These are phyloP conservation scores for Fraxinus cuspidata DNA, from an alignment of 257 asterid genomes.

Conservation along the genomic window DNA sequence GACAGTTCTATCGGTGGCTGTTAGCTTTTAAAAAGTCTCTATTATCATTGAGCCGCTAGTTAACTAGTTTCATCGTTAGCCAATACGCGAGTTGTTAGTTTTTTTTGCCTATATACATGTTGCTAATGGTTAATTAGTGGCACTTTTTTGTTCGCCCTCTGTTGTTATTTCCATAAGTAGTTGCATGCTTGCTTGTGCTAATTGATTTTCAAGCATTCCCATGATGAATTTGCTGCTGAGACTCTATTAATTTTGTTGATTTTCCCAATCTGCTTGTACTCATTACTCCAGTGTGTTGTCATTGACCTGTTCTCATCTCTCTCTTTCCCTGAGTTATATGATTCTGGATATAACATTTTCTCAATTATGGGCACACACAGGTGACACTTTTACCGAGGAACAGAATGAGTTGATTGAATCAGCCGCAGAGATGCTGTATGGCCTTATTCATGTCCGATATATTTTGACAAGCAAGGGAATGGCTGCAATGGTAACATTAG, in stretches of 20 bases:
- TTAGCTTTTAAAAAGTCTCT: conserved; percentile 1
- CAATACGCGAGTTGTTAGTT: neutral
- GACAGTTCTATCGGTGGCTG: neutral
- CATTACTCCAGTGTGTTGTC: conserved; percentile 1
- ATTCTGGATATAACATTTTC: too few relatives aligned
- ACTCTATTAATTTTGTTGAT: neutral
- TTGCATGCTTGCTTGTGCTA: conserved; percentile 9
- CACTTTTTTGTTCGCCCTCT: neutral
- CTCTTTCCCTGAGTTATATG: too few relatives aligned
- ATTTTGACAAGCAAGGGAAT: conserved; percentile 90
- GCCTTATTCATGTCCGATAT: conserved; percentile 86
- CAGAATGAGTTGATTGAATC: conserved; percentile 95
- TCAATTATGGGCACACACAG: conserved; percentile 29
- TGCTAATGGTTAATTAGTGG: neutral
- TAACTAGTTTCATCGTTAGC: neutral
- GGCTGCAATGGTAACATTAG: conserved; percentile 79
- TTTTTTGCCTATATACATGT: neutral
- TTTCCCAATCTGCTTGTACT: neutral
- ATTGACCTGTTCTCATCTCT: too few relatives aligned
- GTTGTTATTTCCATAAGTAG: neutral
- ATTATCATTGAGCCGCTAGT: neutral
- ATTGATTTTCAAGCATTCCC: conserved; percentile 11
- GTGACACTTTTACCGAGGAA: conserved; percentile 93
- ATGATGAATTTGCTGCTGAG: neutral
- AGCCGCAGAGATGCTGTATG: conserved; percentile 98